These are phyloP conservation scores for Gyrodon lividus DNA, from an alignment of 768 basidiomycete species.

Conservation along the genomic window DNA sequence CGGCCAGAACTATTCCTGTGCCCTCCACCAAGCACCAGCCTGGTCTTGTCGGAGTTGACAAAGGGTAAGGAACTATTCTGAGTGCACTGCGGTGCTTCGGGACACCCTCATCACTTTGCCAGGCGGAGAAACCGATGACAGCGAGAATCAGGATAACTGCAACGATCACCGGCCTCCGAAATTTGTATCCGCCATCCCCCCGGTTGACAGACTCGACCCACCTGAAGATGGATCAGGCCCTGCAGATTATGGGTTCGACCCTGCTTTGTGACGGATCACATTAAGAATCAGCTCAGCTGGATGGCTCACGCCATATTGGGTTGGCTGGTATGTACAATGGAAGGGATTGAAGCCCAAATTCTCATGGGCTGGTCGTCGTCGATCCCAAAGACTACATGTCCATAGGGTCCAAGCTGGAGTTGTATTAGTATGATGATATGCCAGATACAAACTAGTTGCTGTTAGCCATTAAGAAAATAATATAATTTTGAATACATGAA, in stretches of 20 bases:
- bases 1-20: not conserved
- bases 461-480: slow-evolving; percentile 9
- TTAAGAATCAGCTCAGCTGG: too few relatives aligned
- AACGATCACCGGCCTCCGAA: slow-evolving; percentile 15
- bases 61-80: not conserved
- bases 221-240: not conserved
- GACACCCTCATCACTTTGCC: not conserved
- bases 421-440: slow-evolving; percentile 8
- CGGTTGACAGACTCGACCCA: too few relatives aligned
- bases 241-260: not conserved
- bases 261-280: not conserved
- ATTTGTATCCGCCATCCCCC: too few relatives aligned
- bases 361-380: slow-evolving; percentile 6
- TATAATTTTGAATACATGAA: too few relatives aligned
- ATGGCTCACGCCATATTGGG: not conserved
- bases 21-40: not conserved
- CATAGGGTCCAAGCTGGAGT: slow-evolving; percentile 10
- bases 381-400: slow-evolving; percentile 10
- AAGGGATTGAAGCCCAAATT: slow-evolving; percentile 12
- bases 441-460: slow-evolving; percentile 26
- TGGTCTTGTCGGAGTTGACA: not conserved
- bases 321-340: slow-evolving; percentile 11
- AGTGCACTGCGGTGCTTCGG: not conserved
- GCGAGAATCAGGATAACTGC: not conserved
- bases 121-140: slow-evolving; percentile 1